Conservation (phyloP, 2,329 filamentous ascomycete genomes). For the Aspergillus fumigatiaffinis region DNA sequence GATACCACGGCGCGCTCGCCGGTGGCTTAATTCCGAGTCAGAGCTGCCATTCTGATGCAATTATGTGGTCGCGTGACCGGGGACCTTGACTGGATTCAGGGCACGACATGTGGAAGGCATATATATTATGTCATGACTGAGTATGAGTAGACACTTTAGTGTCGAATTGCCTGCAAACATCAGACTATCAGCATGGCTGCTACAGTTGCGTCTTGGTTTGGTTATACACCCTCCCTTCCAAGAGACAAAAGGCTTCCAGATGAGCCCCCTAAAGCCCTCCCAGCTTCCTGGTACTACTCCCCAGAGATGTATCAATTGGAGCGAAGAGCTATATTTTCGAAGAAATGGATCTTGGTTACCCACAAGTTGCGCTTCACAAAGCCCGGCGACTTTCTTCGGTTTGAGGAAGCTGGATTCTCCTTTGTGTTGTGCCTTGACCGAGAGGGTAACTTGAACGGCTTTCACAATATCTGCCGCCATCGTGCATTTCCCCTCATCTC, state of each 20-base stretch:
- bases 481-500: constrained; percentile 55
- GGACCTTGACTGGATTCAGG: background rate
- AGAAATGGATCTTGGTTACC: constrained; percentile 39
- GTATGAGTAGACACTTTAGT: background rate
- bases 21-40: background rate
- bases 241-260: background rate
- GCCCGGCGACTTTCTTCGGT: constrained; percentile 54
- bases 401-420: constrained; percentile 54
- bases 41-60: background rate
- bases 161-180: background rate
- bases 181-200: background rate
- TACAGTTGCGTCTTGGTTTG: background rate
- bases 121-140: background rate
- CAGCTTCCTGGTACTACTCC: constrained; percentile 44
- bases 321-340: constrained; percentile 52
- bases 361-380: constrained; percentile 46
- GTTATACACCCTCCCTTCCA: background rate
- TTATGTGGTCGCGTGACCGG: background rate
- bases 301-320: constrained; percentile 49
- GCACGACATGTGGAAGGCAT: background rate
- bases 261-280: constrained; percentile 32
- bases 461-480: constrained; percentile 60
- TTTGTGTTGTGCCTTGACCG: constrained; percentile 51
- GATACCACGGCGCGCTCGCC: background rate
- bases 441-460: constrained; percentile 50